Evolutionary conservation across 2,329 filamentous ascomycete genomes (phyloP), one percentile per base, ranked within the genome.

Genomic region (Endoconidiophora polonica): DNA sequence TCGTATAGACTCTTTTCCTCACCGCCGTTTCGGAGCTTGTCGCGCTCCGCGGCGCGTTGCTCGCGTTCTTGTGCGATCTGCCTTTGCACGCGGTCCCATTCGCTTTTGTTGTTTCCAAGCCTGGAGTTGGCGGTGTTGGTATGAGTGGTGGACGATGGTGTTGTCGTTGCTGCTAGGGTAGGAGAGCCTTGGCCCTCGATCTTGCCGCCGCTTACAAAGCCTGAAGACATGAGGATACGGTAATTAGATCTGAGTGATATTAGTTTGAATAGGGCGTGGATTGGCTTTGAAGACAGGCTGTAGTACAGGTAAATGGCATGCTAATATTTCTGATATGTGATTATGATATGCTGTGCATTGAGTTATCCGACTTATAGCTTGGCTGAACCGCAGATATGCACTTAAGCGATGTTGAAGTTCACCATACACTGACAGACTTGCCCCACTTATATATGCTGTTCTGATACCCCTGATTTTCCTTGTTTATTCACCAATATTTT

Each of bases 1-100:
- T 88, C 85, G 60, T 73, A 91, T 24, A 91, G 68, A 47, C 72
- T 79, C 63, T 73, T 79, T 57, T 81, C 74, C 33, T 62, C 61
- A 44, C 63, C 65, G 18, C 65, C 61, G 2, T 66, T 67, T 54
- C 62, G 59, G 12, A 40, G 46, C 4, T 26, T 45, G 39, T 66
- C 63, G 52, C 69, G 66, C 53, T 70, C 64, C 50, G 75, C 72
- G 26, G 73, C 70, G 53, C 76, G 72, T 52, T 66, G 66, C 55
- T 64, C 66, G 38, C 77, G 69, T 55, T 78, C 73, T 9, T 71
- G 72, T 16, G 82, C 79, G 16, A 87, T 69, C 55, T 82, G 73
- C 43, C 68, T 65, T 62, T 83, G 76, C 10, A 80, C 81, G 33
- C 68, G 67, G 55, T 76, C 73, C 81, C 82, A 86, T 53, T 77